Conservation (phyloP, 2,329 filamentous ascomycete genomes). For the Diplodia seriata region DNA sequence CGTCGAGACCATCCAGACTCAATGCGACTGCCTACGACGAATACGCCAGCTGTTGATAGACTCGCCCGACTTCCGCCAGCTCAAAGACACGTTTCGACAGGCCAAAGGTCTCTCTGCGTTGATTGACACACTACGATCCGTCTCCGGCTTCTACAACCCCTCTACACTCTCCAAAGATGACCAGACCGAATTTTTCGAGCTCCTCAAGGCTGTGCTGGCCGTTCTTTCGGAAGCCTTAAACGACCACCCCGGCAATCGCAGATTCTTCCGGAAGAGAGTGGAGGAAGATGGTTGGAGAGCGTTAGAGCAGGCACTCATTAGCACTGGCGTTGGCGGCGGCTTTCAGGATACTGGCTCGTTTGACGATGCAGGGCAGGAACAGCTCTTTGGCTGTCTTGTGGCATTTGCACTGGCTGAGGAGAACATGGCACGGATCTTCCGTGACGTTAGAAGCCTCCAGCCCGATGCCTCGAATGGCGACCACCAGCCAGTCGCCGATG, state of each 20-base stretch:
- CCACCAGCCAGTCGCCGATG: conserved; percentile 35
- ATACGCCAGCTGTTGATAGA: conserved; percentile 71
- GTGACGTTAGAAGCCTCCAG: conserved; percentile 42
- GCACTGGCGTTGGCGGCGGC: conserved; percentile 61
- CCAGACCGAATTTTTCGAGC: conserved; percentile 69
- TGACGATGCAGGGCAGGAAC: conserved; percentile 60
- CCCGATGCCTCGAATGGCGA: conserved; percentile 36
- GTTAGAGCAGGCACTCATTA: conserved; percentile 74
- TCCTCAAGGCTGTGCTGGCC: conserved; percentile 74
- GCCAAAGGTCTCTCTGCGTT: conserved; percentile 79
- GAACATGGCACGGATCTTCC: conserved; percentile 72
- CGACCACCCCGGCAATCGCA: conserved; percentile 82
- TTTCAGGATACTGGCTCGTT: conserved; percentile 42
- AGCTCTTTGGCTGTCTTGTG: conserved; percentile 82
- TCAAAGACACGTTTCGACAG: conserved; percentile 83
- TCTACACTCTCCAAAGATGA: conserved; percentile 66
- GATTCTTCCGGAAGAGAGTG: conserved; percentile 81
- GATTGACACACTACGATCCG: conserved; percentile 70
- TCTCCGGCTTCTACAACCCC: conserved; percentile 79
- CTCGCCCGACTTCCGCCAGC: conserved; percentile 55
- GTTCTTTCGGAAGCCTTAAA: conserved; percentile 78
- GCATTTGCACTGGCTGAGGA: conserved; percentile 83
- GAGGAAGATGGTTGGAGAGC: conserved; percentile 79
- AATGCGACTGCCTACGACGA: conserved; percentile 64
- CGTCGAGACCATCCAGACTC: conserved; percentile 43